A percentile compares a stretch with the other conserved stretches of the same genome.
These are phyloP conservation scores for Teratosphaeria epicoccoides DNA, from an alignment of 2,329 filamentous ascomycete species.

Conservation along the genomic window DNA sequence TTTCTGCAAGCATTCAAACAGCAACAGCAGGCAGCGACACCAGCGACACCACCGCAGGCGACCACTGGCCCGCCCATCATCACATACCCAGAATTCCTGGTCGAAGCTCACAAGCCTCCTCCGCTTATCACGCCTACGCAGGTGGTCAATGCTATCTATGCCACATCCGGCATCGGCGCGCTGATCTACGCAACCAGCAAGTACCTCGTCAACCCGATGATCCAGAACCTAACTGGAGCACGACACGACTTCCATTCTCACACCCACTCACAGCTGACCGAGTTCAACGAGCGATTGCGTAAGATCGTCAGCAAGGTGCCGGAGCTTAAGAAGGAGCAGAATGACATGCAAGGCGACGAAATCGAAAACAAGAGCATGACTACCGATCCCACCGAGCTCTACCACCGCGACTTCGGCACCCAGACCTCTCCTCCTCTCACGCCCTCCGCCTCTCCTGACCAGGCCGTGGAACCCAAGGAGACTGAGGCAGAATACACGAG, in stretches of 20 bases:
- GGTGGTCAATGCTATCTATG: slow-evolving; percentile 47
- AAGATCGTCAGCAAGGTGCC: slow-evolving; percentile 22
- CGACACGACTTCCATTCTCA: slow-evolving; percentile 48
- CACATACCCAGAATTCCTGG: slow-evolving; percentile 56
- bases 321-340: slow-evolving; percentile 8
- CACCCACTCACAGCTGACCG: slow-evolving; percentile 40
- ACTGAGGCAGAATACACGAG: slow-evolving; percentile 18
- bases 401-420: slow-evolving; percentile 69
- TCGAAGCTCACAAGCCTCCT: slow-evolving; percentile 47
- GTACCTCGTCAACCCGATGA: slow-evolving; percentile 55
- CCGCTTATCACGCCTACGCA: slow-evolving; percentile 48
- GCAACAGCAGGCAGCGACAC: slow-evolving; percentile 11
- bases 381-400: slow-evolving; percentile 64
- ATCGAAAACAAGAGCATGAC: slow-evolving; percentile 37
- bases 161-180: slow-evolving; percentile 44
- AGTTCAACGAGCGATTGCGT: slow-evolving; percentile 45
- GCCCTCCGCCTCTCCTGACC: slow-evolving; percentile 19
- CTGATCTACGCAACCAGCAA: slow-evolving; percentile 60
- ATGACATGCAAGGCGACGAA: slow-evolving; percentile 2
- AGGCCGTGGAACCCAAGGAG: slow-evolving; percentile 4
- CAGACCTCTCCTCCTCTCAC: slow-evolving; percentile 54
- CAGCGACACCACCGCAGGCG: slow-evolving; percentile 27
- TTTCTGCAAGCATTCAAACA: slow-evolving; percentile 17
- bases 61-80: slow-evolving; percentile 46
- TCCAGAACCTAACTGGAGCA: slow-evolving; percentile 41